Base-by-base conservation (phyloP, 768 basidiomycete species). In the Boletus insuetus region DNA sequence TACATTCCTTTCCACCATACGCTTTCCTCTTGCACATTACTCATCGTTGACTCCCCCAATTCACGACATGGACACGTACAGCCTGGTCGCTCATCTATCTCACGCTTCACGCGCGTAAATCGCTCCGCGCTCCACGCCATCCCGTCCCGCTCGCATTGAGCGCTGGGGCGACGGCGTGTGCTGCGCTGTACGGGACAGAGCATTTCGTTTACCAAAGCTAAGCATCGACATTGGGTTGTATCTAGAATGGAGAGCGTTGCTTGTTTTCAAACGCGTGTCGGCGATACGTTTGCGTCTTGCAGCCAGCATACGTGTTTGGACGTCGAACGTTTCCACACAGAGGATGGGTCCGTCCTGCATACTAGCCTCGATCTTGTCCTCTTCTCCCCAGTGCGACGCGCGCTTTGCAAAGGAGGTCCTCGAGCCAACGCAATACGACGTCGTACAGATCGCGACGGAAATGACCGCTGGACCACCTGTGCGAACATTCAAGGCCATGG, bases 311-410 rank as follows among this genome's bases (percentile, higher is more conserved):
- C 24, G 24, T 26, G 24, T 26, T 26, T 26, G 24, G 24, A 26
- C 24, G 24, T 26, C 24, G 24, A 26, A 26, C 24, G 24, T 4
- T 26, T 26, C 24, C 24, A 6, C 24, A 26, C 24, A 26, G 3
- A 26, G 24, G 24, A 6, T 26, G 24, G 24, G 24, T 6, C 24
- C 4, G 24, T 83, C 87, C 3, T 98, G 95, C 75, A 98, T 94
- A 10, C 91, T 98, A 61, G 72, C 81, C 56, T 96, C 93, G 66
- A 98, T 98, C 55, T 96, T 95, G 1, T 84, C 87, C 0, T 77
- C 81, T 3, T 97, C 94, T 10, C 77, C 98, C 29, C 97, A 98
- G 69, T 97, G 96, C n/a, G 97, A 99, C 67, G 96, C 97, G 3
- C 82, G 86, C 54, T 98, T 99, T 65, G 96, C 96, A 20, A 91